Base-by-base conservation (phyloP, 192 early-diverging fungal species). In the Diversispora epigaea region DNA sequence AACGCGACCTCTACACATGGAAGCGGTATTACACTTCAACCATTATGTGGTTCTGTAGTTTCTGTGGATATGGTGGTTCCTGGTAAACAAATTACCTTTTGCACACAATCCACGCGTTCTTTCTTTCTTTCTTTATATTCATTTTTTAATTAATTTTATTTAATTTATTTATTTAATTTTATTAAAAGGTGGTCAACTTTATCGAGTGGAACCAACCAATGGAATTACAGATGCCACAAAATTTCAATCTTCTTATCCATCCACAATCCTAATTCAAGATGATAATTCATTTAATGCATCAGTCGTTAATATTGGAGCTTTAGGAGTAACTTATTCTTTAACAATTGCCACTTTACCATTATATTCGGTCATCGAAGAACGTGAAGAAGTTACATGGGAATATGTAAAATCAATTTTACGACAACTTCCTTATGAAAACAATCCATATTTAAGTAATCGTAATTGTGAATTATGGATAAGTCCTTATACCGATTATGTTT, bases 341-440 rank as follows among this genome's bases (percentile, higher is more conserved):
- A 67, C 65, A 4, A 21, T 67, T 47, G 8, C 2, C 0, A 67
- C 65, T 10, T n/a, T 67, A 14, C 43, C 43, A 10, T 47, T 22
- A 19, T 67, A 47, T 67, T 47, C 11, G 8, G 22, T 67, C 10
- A 67, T 67, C 21, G 43, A 44, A 45, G 25, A n/a, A 10, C n/a
- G 65, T 11, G 65, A 67, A 67, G 65, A 67, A 67, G 25, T 11
- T 46, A 49, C 65, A 22, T 67, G 65, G 65, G 22, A 44, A 47
- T n/a, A 25, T 21, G 45, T 22, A 15, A 67, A 67, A 49, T 45
- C 21, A 4, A 47, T 67, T 10, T 25, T 67, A 47, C n/a, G n/a
- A 67, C 41, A 67, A 22, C 10, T 22, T 47, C 65, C 65, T 47
- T 67, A 67, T 67, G 17, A 19, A 11, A 45, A 9, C 6, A 67